Base-by-base conservation (phyloP, 495 filamentous ascomycete species). In the Aspergillus haitiensis region DNA sequence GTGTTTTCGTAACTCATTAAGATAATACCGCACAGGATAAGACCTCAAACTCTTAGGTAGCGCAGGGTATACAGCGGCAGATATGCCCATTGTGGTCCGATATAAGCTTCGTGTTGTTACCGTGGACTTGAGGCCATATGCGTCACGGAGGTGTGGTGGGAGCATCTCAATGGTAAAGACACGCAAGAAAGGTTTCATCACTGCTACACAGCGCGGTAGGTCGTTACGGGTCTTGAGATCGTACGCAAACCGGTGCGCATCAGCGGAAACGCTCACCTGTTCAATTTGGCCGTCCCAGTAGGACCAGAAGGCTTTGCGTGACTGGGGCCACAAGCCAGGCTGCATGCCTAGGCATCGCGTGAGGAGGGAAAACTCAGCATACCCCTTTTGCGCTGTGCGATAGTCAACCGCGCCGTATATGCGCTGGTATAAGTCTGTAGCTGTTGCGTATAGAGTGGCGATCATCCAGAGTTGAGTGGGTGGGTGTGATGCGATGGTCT, bases 371-470 rank as follows among this genome's bases (percentile, higher is more conserved):
- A 73, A 78, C 63, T 78, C 75, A 42, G 47, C 45, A 52, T 76
- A 78, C 7, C 64, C 72, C 6, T 59, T 65, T 50, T 78, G 69
- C n/a, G 75, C 74, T 11, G 67, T 74, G 37, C 68, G 56, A 39
- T 71, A 71, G 62, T 70, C 69, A 34, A 77, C 68, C 13, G 66
- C 64, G 7, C 73, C 73, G 50, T 77, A 75, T 55, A 76, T 67
- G 27, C 75, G 74, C 63, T 78, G 74, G 64, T 77, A 78, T 61
- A 76, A 69, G 42, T 77, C 75, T 2, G 75, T 77, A 13, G 73
- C 67, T 21, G 74, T 78, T 21, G 72, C 72, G 56, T 78, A 78
- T 51, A 77, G 52, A 2, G 74, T 77, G 0, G 75, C 75, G 1
- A 73, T 65, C 36, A 75, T 65, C 75, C 75, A 78, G 51, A 72